phyloP scores from a whole-genome alignment of 148 eudicot genomes.

The Nyssa sinensis region DNA sequence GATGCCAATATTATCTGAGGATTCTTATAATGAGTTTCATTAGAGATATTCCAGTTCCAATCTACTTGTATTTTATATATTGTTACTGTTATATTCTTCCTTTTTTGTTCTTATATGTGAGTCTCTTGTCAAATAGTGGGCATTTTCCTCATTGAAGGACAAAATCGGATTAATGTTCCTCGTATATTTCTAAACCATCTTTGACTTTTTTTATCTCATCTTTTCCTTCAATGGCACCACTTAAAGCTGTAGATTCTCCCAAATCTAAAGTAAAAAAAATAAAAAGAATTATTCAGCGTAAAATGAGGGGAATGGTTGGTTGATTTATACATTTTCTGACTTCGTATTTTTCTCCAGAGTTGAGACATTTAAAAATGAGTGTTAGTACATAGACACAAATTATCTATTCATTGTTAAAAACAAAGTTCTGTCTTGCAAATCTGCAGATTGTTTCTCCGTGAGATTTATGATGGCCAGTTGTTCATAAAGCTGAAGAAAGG shows the following conservation, averaged over 20 bases:
- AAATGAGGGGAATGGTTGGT: background rate
- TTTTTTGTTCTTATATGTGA: background rate
- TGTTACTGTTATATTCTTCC: background rate
- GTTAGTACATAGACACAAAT: background rate
- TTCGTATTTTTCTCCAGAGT: background rate
- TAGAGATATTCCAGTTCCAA: background rate
- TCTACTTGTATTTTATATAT: background rate
- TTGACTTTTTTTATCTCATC: background rate
- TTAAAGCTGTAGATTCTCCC: background rate
- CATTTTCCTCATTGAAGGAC: background rate
- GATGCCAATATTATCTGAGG: background rate
- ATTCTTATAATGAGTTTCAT: no score
- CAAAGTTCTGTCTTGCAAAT: background rate
- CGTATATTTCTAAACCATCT: background rate
- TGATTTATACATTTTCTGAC: background rate
- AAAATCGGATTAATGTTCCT: background rate
- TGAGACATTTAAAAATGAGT: background rate
- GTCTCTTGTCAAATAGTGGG: background rate
- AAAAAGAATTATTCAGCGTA: background rate
- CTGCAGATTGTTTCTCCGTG: slow-evolving; percentile 81
- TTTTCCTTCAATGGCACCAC: background rate
- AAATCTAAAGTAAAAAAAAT: no score
- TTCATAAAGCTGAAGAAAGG: slow-evolving; percentile 86
- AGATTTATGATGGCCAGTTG: slow-evolving; percentile 92
- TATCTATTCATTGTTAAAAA: background rate